Evolutionary conservation across 352 stramenopile genomes (phyloP).

Genomic region (Saprolegnia diclina): DNA sequence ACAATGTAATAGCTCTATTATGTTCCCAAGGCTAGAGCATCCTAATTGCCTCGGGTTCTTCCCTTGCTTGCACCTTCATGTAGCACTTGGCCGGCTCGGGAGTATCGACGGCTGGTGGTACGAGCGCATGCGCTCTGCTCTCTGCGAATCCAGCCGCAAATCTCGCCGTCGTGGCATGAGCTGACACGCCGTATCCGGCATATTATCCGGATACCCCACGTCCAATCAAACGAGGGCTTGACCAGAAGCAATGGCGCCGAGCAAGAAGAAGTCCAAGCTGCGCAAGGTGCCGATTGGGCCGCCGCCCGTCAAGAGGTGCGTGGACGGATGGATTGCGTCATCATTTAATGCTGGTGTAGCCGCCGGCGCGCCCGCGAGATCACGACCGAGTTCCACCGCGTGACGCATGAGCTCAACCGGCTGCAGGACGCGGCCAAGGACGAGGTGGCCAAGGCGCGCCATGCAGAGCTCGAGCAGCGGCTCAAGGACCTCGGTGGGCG

Average conservation of each 20-base stretch:
- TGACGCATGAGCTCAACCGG: slow-evolving; percentile 64
- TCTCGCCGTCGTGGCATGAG: neutral
- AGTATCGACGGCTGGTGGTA: no score
- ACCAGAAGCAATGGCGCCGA: neutral
- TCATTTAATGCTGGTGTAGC: slow-evolving; percentile 2
- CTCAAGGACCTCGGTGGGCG: slow-evolving; percentile 84
- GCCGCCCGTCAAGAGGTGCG: slow-evolving; percentile 24
- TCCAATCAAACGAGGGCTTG: slow-evolving; percentile 12
- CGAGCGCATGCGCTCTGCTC: no score
- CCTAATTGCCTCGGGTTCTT: no score
- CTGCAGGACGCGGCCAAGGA: slow-evolving; percentile 40
- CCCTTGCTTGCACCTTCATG: no score
- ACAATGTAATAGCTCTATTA: no score
- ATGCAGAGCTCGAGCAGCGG: slow-evolving; percentile 59
- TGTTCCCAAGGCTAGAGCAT: no score
- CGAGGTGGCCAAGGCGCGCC: slow-evolving; percentile 33
- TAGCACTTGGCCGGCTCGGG: no score
- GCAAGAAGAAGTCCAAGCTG: slow-evolving; percentile 27
- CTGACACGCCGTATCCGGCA: neutral
- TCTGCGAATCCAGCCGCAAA: no score
- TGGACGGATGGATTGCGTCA: neutral
- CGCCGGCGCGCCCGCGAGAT: slow-evolving; percentile 61
- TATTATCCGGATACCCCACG: slow-evolving; percentile 14
- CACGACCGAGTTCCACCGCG: slow-evolving; percentile 68
- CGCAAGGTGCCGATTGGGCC: slow-evolving; percentile 26